Evolutionary conservation across 768 basidiomycete species (phyloP), one percentile per base, ranked within the genome.

Genomic region (Amanita fuliginea): DNA sequence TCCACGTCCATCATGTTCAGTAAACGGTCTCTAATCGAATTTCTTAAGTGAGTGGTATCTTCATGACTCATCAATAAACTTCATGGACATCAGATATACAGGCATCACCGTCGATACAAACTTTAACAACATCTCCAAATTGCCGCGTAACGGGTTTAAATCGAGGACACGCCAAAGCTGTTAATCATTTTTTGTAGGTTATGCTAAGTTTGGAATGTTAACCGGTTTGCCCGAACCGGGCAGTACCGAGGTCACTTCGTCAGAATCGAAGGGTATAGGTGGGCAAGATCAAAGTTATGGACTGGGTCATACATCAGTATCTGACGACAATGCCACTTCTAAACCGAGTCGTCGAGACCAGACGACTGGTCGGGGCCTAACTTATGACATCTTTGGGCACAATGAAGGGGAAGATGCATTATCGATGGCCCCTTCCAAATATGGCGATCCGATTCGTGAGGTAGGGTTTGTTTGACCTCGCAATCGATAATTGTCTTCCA

Each of bases 81-180:
- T 51, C 51, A 54, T 53, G 14, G 10, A 18, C 37, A 28, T 40
- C 59, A 87, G 85, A 63, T 83, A 85, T 59, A 75, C 78, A 32
- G 86, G 83, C 14, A 78, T 73, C 30, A 86, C 86, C 10, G 80
- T 88, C 32, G 86, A 89, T 59, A 75, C 86, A 39, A 83, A 84
- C 64, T 83, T 83, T 56, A 63, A 64, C 35, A 88, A 83, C 57
- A 83, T 89, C 44, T 70, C 72, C 57, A 88, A 87, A 60, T 73
- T 89, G 35, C 86, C 86, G 22, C 75, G 86, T 87, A 69, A 28
- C 72, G 61, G 30, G 47, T 43, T 46, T 43, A 44, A 43, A 5
- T 1, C 18, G 22, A 35, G 19, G 9, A 21, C 16, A 33, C 33
- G 6, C 42, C 11, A 21, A 53, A 49, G n/a, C 36, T 46, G 30